A percentile compares a stretch with the other conserved stretches of the same genome.
Evolutionary conservation across 108 stramenopile genomes (phyloP).

Genomic region (Skeletonema costatum): DNA sequence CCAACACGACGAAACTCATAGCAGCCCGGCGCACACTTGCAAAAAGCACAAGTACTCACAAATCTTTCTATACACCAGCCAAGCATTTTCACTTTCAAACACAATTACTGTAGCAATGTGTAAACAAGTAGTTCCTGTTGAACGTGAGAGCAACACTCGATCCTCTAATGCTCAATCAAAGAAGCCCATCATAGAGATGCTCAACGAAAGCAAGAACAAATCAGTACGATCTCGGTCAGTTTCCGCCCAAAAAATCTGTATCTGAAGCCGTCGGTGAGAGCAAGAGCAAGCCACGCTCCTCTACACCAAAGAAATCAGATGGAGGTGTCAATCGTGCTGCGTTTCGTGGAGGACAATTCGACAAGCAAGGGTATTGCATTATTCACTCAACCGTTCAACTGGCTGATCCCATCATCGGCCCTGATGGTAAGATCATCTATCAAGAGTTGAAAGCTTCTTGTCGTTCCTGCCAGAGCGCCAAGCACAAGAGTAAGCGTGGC

Average conservation of each 20-base stretch:
- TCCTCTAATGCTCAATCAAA: background rate
- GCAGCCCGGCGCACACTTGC: no score
- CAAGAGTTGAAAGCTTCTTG: slow-evolving; percentile 32
- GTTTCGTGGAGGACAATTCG: slow-evolving; percentile 33
- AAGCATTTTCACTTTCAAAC: background rate
- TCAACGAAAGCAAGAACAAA: background rate
- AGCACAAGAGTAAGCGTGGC: slow-evolving; percentile 22
- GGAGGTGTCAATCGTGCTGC: slow-evolving; percentile 1
- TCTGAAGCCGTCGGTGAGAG: background rate
- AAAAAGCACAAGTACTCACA: background rate
- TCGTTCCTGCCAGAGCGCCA: slow-evolving; percentile 25
- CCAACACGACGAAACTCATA: no score
- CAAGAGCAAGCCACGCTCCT: background rate
- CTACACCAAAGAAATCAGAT: background rate
- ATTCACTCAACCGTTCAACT: slow-evolving; percentile 24
- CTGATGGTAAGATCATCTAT: slow-evolving; percentile 25
- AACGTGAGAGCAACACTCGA: background rate
- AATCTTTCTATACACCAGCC: background rate
- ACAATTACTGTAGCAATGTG: background rate
- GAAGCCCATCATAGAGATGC: background rate
- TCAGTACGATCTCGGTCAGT: background rate
- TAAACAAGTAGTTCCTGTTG: background rate
- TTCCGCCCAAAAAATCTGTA: background rate
- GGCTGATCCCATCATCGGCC: slow-evolving; percentile 12
- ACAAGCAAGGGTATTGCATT: slow-evolving; percentile 33